Evolutionary conservation across 2,329 filamentous ascomycete species (phyloP), one percentile per base, ranked within the genome.

Genomic region (Phyllosticta citriasiana): DNA sequence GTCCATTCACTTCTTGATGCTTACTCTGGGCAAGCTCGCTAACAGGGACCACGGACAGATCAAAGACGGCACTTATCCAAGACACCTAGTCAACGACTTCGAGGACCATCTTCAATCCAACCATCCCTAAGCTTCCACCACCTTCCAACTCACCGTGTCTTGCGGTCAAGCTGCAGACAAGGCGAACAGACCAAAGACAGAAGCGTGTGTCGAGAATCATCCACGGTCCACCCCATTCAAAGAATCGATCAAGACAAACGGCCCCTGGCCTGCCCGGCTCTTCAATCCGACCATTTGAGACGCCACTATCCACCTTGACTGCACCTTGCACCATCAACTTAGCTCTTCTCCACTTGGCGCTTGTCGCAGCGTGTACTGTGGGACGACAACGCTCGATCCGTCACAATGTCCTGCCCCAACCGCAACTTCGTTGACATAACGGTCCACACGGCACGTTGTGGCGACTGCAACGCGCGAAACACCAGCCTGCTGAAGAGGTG

Each of bases 381-480:
- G 7, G 40, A 47, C 40, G 40, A 47, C 6, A 47, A 47, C 40
- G 40, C 16, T n/a, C 14, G n/a, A n/a, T 47, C 16, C 7, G 40
- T n/a, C 16, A 47, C 2, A 14, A 47, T 47, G 40, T 47, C 40
- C 14, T 53, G 52, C 52, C 52, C 52, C 22, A 53, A 19, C 19
- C 22, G 22, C 14, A 8, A 25, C 4, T 68, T 71, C 57, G 56
- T 26, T 0, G 55, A 59, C 14, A 63, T 73, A 24, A 65, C 53
- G 1, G 68, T 73, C 14, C 71, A 72, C 53, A 74, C 72, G 0
- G 71, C 72, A 12, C 73, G 73, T 57, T 74, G 72, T 55, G 69
- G 69, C 1, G 66, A 68, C 22, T 74, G 72, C 63, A 71, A 74
- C 58, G 55, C 65, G 50, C 69, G 71, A 24, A 73, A 73, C 53